Evolutionary conservation across 495 filamentous ascomycete species (phyloP).

Genomic region (Penicillium atrosanguineum): DNA sequence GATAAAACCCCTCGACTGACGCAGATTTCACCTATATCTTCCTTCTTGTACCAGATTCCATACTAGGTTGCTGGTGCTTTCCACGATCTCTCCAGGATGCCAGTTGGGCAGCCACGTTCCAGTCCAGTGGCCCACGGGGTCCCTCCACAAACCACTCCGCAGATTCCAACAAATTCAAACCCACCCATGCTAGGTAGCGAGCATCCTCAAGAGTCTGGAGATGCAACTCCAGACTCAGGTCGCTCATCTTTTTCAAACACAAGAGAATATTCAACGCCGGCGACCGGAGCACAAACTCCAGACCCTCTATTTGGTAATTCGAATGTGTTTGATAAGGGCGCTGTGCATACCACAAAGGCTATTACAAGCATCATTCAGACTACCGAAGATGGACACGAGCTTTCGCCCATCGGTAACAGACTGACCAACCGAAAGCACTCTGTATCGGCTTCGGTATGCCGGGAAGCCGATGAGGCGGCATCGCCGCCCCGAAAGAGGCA

Average conservation of each 20-base stretch:
- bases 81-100: slow-evolving; percentile 7
- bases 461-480: slow-evolving; percentile 15
- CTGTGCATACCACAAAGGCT: slow-evolving; percentile 13
- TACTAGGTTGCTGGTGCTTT: background rate
- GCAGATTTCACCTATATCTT: background rate
- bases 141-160: slow-evolving; percentile 10
- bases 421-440: slow-evolving; percentile 21
- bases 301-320: slow-evolving; percentile 20
- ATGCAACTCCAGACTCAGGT: slow-evolving; percentile 17
- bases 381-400: slow-evolving; percentile 15
- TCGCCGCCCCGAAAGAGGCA: slow-evolving; percentile 20
- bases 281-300: slow-evolving; percentile 24
- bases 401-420: slow-evolving; percentile 10
- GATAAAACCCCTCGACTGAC: background rate
- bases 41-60: background rate
- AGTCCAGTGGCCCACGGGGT: slow-evolving; percentile 1
- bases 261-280: slow-evolving; percentile 21
- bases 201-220: background rate
- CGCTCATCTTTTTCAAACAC: slow-evolving; percentile 22
- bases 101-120: slow-evolving; percentile 9
- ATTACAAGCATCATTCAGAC: slow-evolving; percentile 9
- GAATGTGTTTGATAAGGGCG: slow-evolving; percentile 13
- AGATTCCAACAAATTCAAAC: slow-evolving; percentile 2
- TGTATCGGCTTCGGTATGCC: slow-evolving; percentile 14
- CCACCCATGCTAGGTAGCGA: background rate